Evolutionary conservation across 2,329 filamentous ascomycete species (phyloP).

Genomic region (Apiospora malaysiana): DNA sequence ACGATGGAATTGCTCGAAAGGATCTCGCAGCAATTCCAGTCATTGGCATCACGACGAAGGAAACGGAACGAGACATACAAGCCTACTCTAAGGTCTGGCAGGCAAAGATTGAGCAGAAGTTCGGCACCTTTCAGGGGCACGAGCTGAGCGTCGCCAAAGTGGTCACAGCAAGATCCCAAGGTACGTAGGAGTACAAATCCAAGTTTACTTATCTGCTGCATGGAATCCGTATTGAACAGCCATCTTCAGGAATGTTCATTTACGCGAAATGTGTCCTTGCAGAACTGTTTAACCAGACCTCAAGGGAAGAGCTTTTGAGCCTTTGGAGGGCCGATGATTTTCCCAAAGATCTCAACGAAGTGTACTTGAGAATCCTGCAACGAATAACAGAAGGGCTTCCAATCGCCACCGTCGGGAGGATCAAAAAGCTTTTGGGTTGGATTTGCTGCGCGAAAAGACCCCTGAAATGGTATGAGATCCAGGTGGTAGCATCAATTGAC

Average conservation of each 20-base stretch:
- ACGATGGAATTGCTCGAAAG: background rate
- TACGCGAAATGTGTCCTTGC: background rate
- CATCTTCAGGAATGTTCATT: background rate
- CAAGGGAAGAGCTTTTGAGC: background rate
- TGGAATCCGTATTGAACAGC: background rate
- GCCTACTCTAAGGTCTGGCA: background rate
- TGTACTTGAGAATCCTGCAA: background rate
- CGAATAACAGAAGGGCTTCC: background rate
- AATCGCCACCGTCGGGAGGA: background rate
- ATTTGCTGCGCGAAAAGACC: background rate
- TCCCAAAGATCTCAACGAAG: background rate
- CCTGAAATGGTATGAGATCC: background rate
- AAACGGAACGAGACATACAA: background rate
- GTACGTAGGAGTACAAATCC: background rate
- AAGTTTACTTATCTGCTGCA: background rate
- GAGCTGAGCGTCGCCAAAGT: background rate
- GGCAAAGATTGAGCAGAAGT: background rate
- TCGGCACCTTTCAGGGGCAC: background rate
- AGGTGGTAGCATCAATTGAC: background rate
- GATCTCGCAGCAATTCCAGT: background rate
- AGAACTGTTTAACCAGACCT: background rate
- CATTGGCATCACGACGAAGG: background rate
- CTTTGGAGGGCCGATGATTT: background rate
- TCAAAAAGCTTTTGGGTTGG: background rate
- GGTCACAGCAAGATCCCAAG: slow-evolving; percentile 3